phyloP scores from a whole-genome alignment of 495 filamentous ascomycete species.

The Hypoxylon fuscum region DNA sequence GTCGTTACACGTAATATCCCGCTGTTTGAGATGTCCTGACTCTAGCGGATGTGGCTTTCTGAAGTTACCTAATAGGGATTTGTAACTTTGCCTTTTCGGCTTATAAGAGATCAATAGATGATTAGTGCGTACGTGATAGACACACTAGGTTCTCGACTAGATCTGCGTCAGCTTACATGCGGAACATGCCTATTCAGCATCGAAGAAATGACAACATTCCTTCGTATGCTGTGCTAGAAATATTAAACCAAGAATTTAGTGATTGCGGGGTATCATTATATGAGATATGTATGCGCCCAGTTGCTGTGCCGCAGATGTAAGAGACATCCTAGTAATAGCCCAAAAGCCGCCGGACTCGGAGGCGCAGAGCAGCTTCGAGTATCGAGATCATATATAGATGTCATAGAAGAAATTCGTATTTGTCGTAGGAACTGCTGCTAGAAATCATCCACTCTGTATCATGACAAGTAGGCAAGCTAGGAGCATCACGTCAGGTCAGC shows the following conservation, averaged over 20 bases:
- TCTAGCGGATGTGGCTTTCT: too few species aligned
- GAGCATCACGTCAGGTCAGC: slow-evolving; percentile 38
- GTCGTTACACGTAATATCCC: too few species aligned
- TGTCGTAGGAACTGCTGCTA: neutral
- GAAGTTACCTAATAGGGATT: too few species aligned
- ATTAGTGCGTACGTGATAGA: slow-evolving; percentile 16
- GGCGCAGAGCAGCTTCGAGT: neutral
- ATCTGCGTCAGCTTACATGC: slow-evolving; percentile 29
- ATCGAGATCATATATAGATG: neutral
- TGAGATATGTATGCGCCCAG: slow-evolving; percentile 22
- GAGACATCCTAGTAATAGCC: slow-evolving; percentile 4
- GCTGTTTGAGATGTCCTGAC: too few species aligned
- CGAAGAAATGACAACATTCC: neutral
- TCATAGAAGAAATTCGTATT: neutral
- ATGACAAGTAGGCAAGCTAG: neutral
- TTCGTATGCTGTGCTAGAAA: slow-evolving; percentile 14
- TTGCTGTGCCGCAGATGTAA: slow-evolving; percentile 17
- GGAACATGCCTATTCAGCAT: neutral
- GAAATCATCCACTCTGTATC: neutral
- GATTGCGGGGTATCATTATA: slow-evolving; percentile 18
- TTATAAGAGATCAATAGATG: slow-evolving; percentile 26
- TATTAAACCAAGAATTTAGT: slow-evolving; percentile 30
- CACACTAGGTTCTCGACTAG: slow-evolving; percentile 3
- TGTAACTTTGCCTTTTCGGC: too few species aligned
- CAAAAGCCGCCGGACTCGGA: slow-evolving; percentile 25